phyloP scores from a whole-genome alignment of 805 yeast species.

The Scheffersomyces amazonensis region DNA sequence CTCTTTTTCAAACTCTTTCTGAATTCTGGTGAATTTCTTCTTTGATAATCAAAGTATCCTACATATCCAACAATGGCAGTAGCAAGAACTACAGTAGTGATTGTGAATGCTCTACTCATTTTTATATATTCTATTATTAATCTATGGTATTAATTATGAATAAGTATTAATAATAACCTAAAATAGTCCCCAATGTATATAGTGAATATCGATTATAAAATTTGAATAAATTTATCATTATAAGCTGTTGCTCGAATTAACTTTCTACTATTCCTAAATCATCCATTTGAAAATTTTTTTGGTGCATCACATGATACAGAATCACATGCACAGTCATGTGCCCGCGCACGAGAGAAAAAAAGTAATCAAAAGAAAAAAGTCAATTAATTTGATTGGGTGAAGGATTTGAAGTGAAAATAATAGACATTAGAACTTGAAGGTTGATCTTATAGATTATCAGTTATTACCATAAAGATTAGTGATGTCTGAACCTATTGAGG shows the following conservation, averaged over 20 bases:
- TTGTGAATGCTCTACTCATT: constrained; percentile 15
- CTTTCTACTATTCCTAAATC: too few relatives aligned
- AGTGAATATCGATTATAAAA: too few relatives aligned
- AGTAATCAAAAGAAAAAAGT: too few relatives aligned
- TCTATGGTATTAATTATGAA: background rate
- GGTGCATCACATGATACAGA: background rate
- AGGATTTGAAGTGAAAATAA: background rate
- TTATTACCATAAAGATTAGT: constrained; percentile 3
- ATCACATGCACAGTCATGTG: background rate
- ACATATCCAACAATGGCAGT: constrained; percentile 71
- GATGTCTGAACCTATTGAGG: constrained; percentile 17
- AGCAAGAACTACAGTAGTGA: constrained; percentile 46
- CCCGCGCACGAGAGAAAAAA: background rate
- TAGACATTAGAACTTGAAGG: too few relatives aligned
- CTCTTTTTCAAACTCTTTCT: constrained; percentile 70
- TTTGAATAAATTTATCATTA: too few relatives aligned
- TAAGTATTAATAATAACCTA: too few relatives aligned
- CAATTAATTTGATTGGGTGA: constrained; percentile 9
- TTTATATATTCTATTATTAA: background rate
- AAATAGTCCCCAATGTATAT: background rate
- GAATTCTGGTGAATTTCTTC: constrained; percentile 80
- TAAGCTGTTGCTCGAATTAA: too few relatives aligned
- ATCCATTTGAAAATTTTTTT: background rate
- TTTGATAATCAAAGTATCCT: constrained; percentile 85
- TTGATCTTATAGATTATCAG: too few relatives aligned